phyloP scores from a whole-genome alignment of 345 rosid genomes.

The Populus simonii region DNA sequence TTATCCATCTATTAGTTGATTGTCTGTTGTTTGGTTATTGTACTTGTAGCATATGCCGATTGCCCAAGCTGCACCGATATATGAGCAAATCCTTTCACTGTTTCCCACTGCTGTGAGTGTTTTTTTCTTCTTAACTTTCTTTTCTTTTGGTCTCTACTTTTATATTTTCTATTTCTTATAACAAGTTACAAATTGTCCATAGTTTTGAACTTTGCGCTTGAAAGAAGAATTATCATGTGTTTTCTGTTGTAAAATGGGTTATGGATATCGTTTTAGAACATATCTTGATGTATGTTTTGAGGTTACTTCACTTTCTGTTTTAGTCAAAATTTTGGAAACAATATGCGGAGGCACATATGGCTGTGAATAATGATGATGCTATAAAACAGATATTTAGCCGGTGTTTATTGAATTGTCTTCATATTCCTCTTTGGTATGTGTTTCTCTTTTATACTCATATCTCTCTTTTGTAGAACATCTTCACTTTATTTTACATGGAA shows the following conservation, averaged over 20 bases:
- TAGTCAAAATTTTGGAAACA: constrained; percentile 98
- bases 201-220: not conserved
- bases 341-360: constrained; percentile 88
- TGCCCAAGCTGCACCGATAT: constrained; percentile 67
- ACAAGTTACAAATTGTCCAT: not conserved
- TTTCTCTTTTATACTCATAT: constrained; percentile 2
- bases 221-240: not conserved
- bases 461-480: not conserved
- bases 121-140: not conserved
- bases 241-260: not conserved
- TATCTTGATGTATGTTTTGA: not conserved
- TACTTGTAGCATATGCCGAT: constrained; percentile 63
- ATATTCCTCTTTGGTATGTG: constrained; percentile 87
- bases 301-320: constrained; percentile 9
- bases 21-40: not conserved
- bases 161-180: not conserved
- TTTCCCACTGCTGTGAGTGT: constrained; percentile 89
- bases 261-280: not conserved
- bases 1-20: not conserved
- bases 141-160: not conserved
- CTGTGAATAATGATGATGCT: constrained; percentile 79
- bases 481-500: too few species aligned
- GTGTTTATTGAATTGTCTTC: constrained; percentile 86
- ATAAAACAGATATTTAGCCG: constrained; percentile 90
- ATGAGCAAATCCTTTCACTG: constrained; percentile 73